Conservation (phyloP, 2,329 filamentous ascomycete genomes). For the Aspergillus fumigatiaffinis region DNA sequence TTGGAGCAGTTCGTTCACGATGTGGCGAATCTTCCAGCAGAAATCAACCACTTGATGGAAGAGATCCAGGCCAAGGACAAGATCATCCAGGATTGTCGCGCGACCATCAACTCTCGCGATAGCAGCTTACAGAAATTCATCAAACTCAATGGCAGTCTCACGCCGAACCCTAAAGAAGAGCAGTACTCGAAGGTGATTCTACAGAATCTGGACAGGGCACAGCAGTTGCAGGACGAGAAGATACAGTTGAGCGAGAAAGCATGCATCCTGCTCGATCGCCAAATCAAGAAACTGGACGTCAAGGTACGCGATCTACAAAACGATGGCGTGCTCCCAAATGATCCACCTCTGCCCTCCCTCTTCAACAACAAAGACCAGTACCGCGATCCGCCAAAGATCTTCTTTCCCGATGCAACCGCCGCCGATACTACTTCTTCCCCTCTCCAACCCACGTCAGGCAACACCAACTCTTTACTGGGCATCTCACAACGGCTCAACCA, state of each 20-base stretch:
- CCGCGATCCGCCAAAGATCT: conserved; percentile 45
- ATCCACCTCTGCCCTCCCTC: conserved; percentile 58
- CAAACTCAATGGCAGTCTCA: conserved; percentile 58
- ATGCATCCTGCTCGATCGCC: conserved; percentile 56
- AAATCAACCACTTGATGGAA: conserved; percentile 63
- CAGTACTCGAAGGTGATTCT: conserved; percentile 55
- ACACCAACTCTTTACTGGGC: conserved; percentile 50
- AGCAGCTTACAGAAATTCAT: conserved; percentile 63
- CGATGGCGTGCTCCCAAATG: conserved; percentile 56
- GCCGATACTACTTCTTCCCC: conserved; percentile 45
- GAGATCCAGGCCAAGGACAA: conserved; percentile 64
- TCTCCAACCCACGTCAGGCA: conserved; percentile 54
- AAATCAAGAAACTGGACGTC: conserved; percentile 60
- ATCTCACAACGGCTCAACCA: conserved; percentile 50
- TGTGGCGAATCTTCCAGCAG: conserved; percentile 58
- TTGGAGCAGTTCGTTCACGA: conserved; percentile 65
- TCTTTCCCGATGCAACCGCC: conserved; percentile 45
- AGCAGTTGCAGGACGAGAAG: conserved; percentile 60
- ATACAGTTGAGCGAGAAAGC: conserved; percentile 58
- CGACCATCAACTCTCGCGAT: conserved; percentile 57
- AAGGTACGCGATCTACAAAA: conserved; percentile 58
- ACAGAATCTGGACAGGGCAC: conserved; percentile 55
- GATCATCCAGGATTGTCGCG: conserved; percentile 54
- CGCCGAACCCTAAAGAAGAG: conserved; percentile 62
- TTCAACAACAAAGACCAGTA: conserved; percentile 47